Percentiles rank a stretch among this genome's conserved stretches.
These are phyloP conservation scores for Yueomyces sp. DNA, from an alignment of 1,139 yeast genomes.

Conservation along the genomic window DNA sequence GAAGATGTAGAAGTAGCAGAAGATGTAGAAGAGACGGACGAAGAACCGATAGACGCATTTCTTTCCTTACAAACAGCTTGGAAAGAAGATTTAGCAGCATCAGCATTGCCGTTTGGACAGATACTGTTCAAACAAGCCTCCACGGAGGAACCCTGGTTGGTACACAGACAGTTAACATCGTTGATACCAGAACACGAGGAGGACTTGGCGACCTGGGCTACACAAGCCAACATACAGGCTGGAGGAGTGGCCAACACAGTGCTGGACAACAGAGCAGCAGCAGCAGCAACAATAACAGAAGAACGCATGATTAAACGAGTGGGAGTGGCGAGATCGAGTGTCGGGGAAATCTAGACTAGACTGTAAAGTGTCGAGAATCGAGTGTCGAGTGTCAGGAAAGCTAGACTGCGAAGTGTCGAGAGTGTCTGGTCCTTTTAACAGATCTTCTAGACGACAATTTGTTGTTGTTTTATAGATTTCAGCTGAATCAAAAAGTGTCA, in stretches of 20 bases:
- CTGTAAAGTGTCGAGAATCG: too few species aligned
- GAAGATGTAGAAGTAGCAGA: constrained; percentile 26
- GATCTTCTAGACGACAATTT: too few species aligned
- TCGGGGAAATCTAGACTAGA: not conserved
- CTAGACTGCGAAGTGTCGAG: too few species aligned
- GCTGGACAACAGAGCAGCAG: constrained; percentile 38
- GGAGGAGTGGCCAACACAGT: constrained; percentile 64
- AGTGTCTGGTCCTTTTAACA: too few species aligned
- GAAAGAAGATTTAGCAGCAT: constrained; percentile 46
- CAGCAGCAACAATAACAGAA: constrained; percentile 26
- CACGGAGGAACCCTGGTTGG: constrained; percentile 36
- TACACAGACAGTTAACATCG: constrained; percentile 49
- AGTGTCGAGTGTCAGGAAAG: too few species aligned
- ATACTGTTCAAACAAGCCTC: constrained; percentile 46
- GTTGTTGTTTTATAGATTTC: too few species aligned
- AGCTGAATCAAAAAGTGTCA: too few species aligned
- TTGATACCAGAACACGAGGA: constrained; percentile 44
- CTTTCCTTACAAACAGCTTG: constrained; percentile 38
- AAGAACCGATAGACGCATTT: constrained; percentile 24
- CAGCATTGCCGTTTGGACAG: constrained; percentile 54
- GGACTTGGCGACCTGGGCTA: constrained; percentile 49
- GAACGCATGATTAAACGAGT: constrained; percentile 20
- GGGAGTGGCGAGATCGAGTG: not conserved
- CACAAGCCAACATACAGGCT: constrained; percentile 85
- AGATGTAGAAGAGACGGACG: constrained; percentile 23